These are phyloP conservation scores for Boletus smithii DNA, from an alignment of 1,284 basidiomycete species.

Conservation along the genomic window DNA sequence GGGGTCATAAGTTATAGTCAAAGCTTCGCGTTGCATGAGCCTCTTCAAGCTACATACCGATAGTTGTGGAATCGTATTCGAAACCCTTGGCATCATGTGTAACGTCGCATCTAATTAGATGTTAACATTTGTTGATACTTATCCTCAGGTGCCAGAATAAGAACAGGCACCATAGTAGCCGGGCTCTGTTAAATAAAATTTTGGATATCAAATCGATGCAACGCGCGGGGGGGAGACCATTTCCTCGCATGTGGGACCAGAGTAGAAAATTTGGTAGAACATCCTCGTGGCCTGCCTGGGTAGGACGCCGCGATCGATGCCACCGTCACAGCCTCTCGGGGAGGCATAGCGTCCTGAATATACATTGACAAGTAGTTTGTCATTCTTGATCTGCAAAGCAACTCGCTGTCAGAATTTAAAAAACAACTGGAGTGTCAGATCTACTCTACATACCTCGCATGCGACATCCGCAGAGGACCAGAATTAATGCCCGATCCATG, in stretches of 20 bases:
- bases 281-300: neutral
- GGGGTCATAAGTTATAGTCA: no score
- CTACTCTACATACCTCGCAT: neutral
- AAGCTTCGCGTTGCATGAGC: no score
- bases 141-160: neutral
- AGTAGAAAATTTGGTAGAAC: neutral
- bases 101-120: no score
- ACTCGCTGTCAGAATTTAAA: neutral
- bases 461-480: neutral
- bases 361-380: neutral
- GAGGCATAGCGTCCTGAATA: neutral
- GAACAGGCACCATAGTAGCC: neutral
- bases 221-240: neutral
- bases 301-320: neutral
- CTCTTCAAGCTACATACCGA: no score
- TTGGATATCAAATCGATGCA: neutral
- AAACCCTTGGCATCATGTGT: no score
- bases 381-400: neutral
- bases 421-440: neutral
- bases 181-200: neutral
- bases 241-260: neutral
- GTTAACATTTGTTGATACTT: no score
- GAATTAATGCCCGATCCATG: constrained; percentile 9
- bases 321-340: neutral
- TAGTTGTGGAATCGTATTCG: no score